These are phyloP conservation scores for Vitis rupestris DNA, from an alignment of 164 flowering plant species.

Conservation along the genomic window DNA sequence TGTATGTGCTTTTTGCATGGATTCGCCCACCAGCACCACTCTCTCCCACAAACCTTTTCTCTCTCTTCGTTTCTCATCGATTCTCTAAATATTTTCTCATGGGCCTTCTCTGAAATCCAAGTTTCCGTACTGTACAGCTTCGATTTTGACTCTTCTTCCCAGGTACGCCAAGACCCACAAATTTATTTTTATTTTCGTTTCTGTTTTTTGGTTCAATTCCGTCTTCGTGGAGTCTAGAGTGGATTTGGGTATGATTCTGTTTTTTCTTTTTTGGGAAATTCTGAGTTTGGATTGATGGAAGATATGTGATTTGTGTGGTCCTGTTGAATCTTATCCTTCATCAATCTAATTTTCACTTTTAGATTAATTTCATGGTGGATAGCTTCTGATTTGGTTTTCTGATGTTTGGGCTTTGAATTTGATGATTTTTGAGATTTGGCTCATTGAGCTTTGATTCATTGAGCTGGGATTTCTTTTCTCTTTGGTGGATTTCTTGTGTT, in stretches of 20 bases:
- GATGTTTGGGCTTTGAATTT: not conserved
- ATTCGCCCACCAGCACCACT: not conserved
- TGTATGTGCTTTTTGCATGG: constrained; percentile 16
- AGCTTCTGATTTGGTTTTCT: not conserved
- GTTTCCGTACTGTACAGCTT: constrained; percentile 1
- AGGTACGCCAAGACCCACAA: constrained; percentile 8
- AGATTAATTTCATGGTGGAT: not conserved
- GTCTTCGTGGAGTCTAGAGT: not conserved
- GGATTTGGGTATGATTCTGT: not conserved
- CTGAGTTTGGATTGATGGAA: not conserved
- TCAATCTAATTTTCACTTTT: not conserved
- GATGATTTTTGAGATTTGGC: not conserved
- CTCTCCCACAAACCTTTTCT: not conserved
- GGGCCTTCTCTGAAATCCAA: constrained; percentile 25
- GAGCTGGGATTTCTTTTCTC: not conserved
- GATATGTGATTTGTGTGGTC: not conserved
- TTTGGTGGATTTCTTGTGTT: not conserved
- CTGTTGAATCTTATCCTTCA: not conserved
- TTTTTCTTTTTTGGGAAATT: no score
- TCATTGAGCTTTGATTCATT: not conserved
- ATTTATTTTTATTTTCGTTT: not conserved
- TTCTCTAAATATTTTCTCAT: not conserved
- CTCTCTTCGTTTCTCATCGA: not conserved
- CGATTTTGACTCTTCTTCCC: constrained; percentile 1
- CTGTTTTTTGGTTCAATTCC: not conserved